Evolutionary conservation across 371 early-diverging fungal genomes (phyloP).

Genomic region (Mucor plumbeus): DNA sequence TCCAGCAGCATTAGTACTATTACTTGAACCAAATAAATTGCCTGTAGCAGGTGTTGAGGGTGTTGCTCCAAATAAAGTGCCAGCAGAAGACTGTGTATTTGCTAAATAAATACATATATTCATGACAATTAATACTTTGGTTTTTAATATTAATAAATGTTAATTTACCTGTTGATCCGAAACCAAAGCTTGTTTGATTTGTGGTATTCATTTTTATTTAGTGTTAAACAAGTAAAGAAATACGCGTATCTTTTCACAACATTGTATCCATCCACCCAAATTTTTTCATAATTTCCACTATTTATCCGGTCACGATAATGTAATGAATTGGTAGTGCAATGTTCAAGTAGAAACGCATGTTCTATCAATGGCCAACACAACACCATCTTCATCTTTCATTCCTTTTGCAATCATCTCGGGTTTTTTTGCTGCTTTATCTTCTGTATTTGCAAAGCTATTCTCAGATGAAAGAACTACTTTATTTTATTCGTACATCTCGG

Average conservation of each 20-base stretch:
- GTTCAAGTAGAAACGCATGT: neutral
- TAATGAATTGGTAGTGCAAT: neutral
- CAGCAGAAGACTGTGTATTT: conserved; percentile 38
- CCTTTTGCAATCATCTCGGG: conserved; percentile 66
- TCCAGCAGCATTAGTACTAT: conserved; percentile 23
- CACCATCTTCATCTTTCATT: conserved; percentile 33
- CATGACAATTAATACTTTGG: neutral
- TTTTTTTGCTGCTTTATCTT: conserved; percentile 73
- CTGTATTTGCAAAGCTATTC: conserved; percentile 79
- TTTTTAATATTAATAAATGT: neutral
- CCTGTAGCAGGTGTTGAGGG: conserved; percentile 8
- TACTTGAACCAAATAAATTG: conserved; percentile 18
- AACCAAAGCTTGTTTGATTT: conserved; percentile 10
- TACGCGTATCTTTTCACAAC: neutral
- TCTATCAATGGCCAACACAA: neutral
- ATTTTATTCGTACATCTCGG: conserved; percentile 24
- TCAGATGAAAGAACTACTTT: conserved; percentile 59
- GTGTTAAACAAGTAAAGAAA: neutral
- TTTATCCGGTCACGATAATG: neutral
- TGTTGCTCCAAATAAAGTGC: conserved; percentile 40
- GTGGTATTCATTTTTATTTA: neutral
- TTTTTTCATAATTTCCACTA: neutral
- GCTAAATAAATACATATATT: conserved; percentile 6
- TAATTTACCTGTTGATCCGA: conserved; percentile 17
- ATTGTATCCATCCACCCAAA: conserved; percentile 1